Percentiles rank a stretch among this genome's conserved stretches.
These are phyloP conservation scores for Sonneratia alba DNA, from an alignment of 345 rosid species.

Conservation along the genomic window DNA sequence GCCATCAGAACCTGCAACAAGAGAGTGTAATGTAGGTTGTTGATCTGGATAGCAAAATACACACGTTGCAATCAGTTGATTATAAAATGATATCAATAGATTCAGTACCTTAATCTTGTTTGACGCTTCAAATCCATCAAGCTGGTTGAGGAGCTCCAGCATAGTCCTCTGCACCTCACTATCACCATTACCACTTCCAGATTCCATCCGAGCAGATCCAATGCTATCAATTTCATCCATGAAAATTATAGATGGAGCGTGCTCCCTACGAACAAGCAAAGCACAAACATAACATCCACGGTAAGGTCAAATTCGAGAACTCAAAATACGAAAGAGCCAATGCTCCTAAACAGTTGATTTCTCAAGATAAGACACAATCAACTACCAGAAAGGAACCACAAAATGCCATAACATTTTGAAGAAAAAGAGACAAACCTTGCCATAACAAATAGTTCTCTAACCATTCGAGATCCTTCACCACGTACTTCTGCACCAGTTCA, in stretches of 20 bases:
- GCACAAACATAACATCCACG: neutral
- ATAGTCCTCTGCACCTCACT: slow-evolving; percentile 97
- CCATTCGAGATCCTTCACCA: slow-evolving; percentile 99
- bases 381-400: neutral
- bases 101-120: slow-evolving; percentile 85
- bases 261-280: slow-evolving; percentile 50
- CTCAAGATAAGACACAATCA: neutral
- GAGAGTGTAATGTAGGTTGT: neutral
- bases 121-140: slow-evolving; percentile 97
- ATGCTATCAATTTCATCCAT: slow-evolving; percentile 99
- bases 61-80: neutral
- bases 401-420: neutral
- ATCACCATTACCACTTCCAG: slow-evolving; percentile 99
- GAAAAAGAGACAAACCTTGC: slow-evolving; percentile 58
- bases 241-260: slow-evolving; percentile 93
- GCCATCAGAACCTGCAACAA: slow-evolving; percentile 90
- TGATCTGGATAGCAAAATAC: neutral
- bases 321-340: neutral
- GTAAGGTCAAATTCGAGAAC: neutral
- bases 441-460: slow-evolving; percentile 97
- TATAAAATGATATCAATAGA: neutral
- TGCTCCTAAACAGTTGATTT: neutral
- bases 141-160: slow-evolving; percentile 99
- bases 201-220: slow-evolving; percentile 99
- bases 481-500: slow-evolving; percentile 91